Conservation (phyloP, 78 protist genomes). For the Dictyostelium purpureum region DNA sequence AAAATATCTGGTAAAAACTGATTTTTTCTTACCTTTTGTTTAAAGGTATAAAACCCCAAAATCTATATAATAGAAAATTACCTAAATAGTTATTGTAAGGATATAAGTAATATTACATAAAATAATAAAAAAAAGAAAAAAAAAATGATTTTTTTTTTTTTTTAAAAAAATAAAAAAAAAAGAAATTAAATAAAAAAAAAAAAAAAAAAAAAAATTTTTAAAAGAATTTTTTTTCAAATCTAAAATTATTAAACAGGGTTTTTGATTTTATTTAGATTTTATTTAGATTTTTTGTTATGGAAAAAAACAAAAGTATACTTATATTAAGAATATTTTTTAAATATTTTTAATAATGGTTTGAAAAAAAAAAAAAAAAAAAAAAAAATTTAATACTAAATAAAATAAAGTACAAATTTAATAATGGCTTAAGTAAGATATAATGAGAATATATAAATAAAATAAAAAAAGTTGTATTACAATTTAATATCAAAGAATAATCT, state of each 20-base stretch:
- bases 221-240: too few relatives aligned
- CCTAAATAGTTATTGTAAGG: background rate
- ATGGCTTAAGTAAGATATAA: too few relatives aligned
- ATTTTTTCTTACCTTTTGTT: background rate
- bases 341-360: too few relatives aligned
- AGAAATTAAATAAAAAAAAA: background rate
- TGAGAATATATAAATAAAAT: too few relatives aligned
- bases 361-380: background rate
- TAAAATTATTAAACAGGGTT: too few relatives aligned
- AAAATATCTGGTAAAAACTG: too few relatives aligned
- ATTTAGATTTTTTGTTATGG: background rate
- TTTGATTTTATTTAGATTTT: too few relatives aligned
- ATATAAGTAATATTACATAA: background rate
- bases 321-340: background rate
- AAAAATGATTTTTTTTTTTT: background rate
- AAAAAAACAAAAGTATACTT: background rate
- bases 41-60: background rate
- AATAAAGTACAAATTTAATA: too few relatives aligned
- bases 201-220: background rate
- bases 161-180: background rate
- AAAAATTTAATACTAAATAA: background rate
- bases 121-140: background rate
- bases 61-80: background rate
- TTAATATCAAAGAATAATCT: too few relatives aligned
- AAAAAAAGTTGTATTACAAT: too few relatives aligned